These are phyloP conservation scores for Ramaria sp. DNA, from an alignment of 768 basidiomycete species.

Conservation along the genomic window DNA sequence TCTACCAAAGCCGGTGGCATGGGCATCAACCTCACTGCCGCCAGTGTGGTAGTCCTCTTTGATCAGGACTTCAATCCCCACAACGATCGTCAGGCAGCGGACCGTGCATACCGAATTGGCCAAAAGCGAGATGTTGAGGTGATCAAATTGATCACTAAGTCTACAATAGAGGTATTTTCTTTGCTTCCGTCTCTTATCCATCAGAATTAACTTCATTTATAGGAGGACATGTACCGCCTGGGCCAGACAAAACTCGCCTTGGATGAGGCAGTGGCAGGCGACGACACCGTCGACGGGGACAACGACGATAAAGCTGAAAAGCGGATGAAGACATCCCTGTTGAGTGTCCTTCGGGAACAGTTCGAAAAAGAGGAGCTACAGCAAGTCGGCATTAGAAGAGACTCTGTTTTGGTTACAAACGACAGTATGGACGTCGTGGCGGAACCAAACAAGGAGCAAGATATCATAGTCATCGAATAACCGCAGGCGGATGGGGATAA, in stretches of 20 bases:
- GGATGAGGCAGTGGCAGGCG: constrained; percentile 90
- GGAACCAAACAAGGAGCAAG: neutral
- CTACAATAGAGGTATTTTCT: constrained; percentile 59
- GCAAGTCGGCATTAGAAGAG: neutral
- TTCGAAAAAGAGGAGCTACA: constrained; percentile 47
- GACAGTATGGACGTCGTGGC: neutral
- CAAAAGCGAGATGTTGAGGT: constrained; percentile 93
- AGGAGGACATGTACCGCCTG: constrained; percentile 86
- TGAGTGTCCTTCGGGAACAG: constrained; percentile 76
- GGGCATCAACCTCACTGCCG: constrained; percentile 95
- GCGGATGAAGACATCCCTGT: constrained; percentile 77
- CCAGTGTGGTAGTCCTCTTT: constrained; percentile 94
- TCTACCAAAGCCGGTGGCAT: constrained; percentile 92
- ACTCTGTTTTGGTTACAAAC: neutral
- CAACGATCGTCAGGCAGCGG: constrained; percentile 96
- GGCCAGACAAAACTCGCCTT: constrained; percentile 85
- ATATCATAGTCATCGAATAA: neutral
- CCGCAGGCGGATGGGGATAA: neutral
- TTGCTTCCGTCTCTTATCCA: neutral
- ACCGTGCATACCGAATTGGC: constrained; percentile 94
- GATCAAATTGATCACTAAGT: constrained; percentile 83
- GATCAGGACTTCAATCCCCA: constrained; percentile 98
- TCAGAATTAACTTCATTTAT: constrained; percentile 6
- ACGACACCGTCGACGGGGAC: constrained; percentile 34
- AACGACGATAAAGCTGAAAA: constrained; percentile 50